These are phyloP conservation scores for Ceratocystis cacaofunesta DNA, from an alignment of 2,329 filamentous ascomycete species.

Conservation along the genomic window DNA sequence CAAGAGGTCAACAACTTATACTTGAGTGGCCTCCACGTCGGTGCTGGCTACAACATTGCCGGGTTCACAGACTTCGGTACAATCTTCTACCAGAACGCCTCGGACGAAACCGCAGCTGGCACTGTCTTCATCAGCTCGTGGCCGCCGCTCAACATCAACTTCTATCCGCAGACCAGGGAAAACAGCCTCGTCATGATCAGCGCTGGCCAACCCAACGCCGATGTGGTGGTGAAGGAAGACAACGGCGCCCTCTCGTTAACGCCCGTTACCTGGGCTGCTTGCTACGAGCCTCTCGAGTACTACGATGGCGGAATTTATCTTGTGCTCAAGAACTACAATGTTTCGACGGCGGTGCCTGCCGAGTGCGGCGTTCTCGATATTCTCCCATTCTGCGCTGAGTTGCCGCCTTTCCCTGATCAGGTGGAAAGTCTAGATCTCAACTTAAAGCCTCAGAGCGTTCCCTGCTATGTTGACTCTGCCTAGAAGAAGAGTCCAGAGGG, in stretches of 20 bases:
- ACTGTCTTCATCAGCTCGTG: constrained; percentile 27
- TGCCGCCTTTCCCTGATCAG: constrained; percentile 25
- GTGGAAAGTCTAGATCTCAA: background rate
- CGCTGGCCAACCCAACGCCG: constrained; percentile 23
- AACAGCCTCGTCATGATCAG: constrained; percentile 25
- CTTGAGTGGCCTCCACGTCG: constrained; percentile 26
- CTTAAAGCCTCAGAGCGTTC: background rate
- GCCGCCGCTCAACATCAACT: constrained; percentile 27
- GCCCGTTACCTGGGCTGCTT: constrained; percentile 29
- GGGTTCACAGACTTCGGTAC: constrained; percentile 32
- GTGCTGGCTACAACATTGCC: constrained; percentile 24
- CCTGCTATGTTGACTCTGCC: constrained; percentile 13
- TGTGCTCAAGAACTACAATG: constrained; percentile 18
- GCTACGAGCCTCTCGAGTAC: constrained; percentile 29
- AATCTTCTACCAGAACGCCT: constrained; percentile 37
- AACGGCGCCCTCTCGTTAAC: constrained; percentile 22
- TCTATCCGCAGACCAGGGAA: constrained; percentile 20
- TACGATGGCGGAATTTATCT: constrained; percentile 25
- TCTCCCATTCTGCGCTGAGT: constrained; percentile 29
- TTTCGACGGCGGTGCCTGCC: constrained; percentile 23
- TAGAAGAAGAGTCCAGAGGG: constrained; percentile 10
- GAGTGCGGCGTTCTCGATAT: constrained; percentile 31
- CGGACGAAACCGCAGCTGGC: constrained; percentile 24
- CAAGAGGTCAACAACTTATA: constrained; percentile 24
- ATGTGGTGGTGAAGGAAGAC: constrained; percentile 26